A percentile compares a stretch with the other conserved stretches of the same genome.
These are phyloP conservation scores for Penicillium canescens DNA, from an alignment of 495 filamentous ascomycete genomes.

Conservation along the genomic window DNA sequence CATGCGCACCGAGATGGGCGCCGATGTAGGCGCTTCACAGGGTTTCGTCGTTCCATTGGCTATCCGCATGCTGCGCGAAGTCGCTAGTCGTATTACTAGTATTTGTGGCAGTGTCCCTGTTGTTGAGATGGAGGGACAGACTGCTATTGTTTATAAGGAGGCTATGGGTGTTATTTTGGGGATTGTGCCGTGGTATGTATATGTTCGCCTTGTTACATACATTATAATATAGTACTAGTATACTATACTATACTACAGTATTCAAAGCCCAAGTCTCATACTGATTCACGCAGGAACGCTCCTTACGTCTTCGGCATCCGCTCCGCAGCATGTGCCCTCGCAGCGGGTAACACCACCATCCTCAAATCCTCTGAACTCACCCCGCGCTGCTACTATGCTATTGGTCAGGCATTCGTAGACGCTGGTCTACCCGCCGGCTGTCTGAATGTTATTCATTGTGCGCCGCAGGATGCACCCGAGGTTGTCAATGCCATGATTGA, in stretches of 20 bases:
- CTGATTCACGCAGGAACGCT: slow-evolving; percentile 49
- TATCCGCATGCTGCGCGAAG: slow-evolving; percentile 65
- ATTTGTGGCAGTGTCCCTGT: slow-evolving; percentile 67
- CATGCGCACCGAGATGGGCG: slow-evolving; percentile 74
- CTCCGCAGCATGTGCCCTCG: slow-evolving; percentile 71
- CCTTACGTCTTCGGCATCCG: slow-evolving; percentile 69
- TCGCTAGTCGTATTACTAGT: slow-evolving; percentile 64
- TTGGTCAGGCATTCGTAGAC: slow-evolving; percentile 66
- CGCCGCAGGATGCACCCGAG: slow-evolving; percentile 51
- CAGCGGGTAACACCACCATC: slow-evolving; percentile 77
- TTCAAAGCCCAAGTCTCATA: not conserved
- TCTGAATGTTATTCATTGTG: slow-evolving; percentile 54
- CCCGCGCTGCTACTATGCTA: slow-evolving; percentile 70
- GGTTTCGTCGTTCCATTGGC: slow-evolving; percentile 61
- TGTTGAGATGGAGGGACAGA: slow-evolving; percentile 51
- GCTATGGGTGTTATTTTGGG: slow-evolving; percentile 79
- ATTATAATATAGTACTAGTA: too few species aligned
- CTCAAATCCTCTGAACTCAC: slow-evolving; percentile 75
- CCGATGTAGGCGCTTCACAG: slow-evolving; percentile 42
- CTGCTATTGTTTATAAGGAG: slow-evolving; percentile 72
- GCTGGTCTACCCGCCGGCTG: slow-evolving; percentile 66
- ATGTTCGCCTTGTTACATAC: not conserved
- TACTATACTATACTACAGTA: not conserved
- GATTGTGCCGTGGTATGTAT: slow-evolving; percentile 76
- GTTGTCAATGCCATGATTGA: slow-evolving; percentile 58